Conservation (phyloP, 345 rosid genomes). For the Eucalyptus regnans region DNA sequence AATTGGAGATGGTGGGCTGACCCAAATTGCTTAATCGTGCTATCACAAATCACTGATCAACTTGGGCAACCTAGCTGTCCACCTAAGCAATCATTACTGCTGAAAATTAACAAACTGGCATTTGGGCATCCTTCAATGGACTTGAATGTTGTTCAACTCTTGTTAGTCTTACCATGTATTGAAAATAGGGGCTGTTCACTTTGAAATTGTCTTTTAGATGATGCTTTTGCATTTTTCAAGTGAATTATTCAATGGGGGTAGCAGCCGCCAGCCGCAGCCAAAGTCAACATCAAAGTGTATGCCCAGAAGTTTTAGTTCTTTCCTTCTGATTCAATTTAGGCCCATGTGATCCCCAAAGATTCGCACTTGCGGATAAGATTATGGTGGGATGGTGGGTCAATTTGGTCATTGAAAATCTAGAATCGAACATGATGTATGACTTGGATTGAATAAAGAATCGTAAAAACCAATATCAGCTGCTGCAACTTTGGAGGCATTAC, state of each 20-base stretch:
- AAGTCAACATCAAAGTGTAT: neutral
- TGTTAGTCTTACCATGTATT: neutral
- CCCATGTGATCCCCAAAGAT: neutral
- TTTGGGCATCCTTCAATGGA: fast-evolving
- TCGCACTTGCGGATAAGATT: neutral
- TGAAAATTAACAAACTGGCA: neutral
- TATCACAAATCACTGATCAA: neutral
- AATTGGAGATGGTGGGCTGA: neutral
- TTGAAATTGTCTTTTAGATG: neutral
- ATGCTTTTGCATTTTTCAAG: neutral
- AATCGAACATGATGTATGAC: neutral
- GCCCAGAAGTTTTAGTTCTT: neutral
- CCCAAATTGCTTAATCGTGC: neutral
- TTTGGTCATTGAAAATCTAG: neutral
- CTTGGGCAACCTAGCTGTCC: neutral
- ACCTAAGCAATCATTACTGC: neutral
- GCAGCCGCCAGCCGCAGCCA: neutral
- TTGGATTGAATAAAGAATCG: neutral
- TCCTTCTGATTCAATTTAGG: neutral
- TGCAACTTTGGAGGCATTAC: neutral
- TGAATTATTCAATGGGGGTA: neutral
- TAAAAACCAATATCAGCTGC: fast-evolving
- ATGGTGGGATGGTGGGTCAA: neutral
- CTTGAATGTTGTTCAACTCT: fast-evolving
- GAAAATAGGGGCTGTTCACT: neutral